Conservation (phyloP, 176 grass and related monocot genomes). For the Carex cristatella region DNA sequence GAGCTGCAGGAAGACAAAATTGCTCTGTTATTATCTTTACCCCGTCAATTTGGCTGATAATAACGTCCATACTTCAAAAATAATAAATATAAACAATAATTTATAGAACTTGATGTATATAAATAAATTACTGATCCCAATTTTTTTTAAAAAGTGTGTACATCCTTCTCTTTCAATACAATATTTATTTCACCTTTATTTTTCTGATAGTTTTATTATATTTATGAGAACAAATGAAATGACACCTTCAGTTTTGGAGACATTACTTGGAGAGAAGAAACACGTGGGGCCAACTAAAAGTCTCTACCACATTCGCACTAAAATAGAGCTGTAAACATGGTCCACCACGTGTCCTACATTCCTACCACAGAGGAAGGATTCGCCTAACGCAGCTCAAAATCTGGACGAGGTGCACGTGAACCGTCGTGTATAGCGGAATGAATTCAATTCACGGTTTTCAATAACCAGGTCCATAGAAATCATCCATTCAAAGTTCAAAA, state of each 20-base stretch:
- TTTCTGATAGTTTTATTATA: not conserved
- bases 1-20: too few relatives aligned
- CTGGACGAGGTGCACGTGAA: not conserved
- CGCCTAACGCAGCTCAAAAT: not conserved
- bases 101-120: too few relatives aligned
- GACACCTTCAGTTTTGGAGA: slow-evolving; percentile 11
- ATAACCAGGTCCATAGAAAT: not conserved
- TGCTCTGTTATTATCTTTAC: too few relatives aligned
- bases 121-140: too few relatives aligned
- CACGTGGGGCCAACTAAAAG: slow-evolving; percentile 18
- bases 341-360: slow-evolving; percentile 26
- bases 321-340: slow-evolving; percentile 17
- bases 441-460: not conserved
- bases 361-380: not conserved
- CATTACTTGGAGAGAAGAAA: slow-evolving; percentile 19
- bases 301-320: not conserved
- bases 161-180: too few relatives aligned
- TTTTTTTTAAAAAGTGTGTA: not conserved
- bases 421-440: not conserved
- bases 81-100: too few relatives aligned
- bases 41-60: too few relatives aligned
- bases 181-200: not conserved
- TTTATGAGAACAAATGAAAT: not conserved
- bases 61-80: too few relatives aligned
- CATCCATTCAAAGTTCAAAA: slow-evolving; percentile 2